phyloP scores from a whole-genome alignment of 2,329 filamentous ascomycete species.

The Fusarium verticillioides region DNA sequence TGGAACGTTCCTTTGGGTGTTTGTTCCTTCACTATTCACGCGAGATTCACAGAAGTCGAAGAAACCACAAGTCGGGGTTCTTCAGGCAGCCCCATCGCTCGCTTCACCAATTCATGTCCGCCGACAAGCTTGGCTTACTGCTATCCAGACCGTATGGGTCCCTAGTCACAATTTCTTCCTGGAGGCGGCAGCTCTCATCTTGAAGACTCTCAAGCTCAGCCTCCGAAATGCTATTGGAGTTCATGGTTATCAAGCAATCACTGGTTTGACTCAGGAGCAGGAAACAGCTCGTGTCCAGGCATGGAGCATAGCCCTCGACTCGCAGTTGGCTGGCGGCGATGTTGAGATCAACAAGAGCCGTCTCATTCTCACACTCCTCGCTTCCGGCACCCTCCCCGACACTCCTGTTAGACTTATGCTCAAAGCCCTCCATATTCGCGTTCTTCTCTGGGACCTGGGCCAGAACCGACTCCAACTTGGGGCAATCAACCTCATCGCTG shows the following conservation, averaged over 20 bases:
- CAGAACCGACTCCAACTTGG: slow-evolving; percentile 72
- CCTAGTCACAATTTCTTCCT: slow-evolving; percentile 87
- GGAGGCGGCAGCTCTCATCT: slow-evolving; percentile 81
- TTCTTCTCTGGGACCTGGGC: slow-evolving; percentile 83
- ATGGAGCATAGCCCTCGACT: slow-evolving; percentile 93
- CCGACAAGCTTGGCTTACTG: slow-evolving; percentile 90
- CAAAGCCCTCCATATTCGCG: slow-evolving; percentile 90
- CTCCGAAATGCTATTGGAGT: slow-evolving; percentile 81
- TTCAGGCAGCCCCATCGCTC: slow-evolving; percentile 73
- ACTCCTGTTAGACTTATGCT: slow-evolving; percentile 88
- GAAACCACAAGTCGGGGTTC: slow-evolving; percentile 56
- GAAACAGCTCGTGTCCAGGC: slow-evolving; percentile 89
- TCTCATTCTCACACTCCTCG: slow-evolving; percentile 85
- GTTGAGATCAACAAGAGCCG: slow-evolving; percentile 89
- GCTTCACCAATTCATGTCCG: slow-evolving; percentile 87
- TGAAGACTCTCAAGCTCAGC: slow-evolving; percentile 86
- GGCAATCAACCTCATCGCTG: slow-evolving; percentile 75
- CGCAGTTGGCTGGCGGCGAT: slow-evolving; percentile 91
- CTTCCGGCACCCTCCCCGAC: slow-evolving; percentile 85
- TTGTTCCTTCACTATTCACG: slow-evolving; percentile 65
- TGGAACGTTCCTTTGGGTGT: slow-evolving; percentile 64
- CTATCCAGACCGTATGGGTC: slow-evolving; percentile 92
- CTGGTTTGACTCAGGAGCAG: slow-evolving; percentile 83
- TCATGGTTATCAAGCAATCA: slow-evolving; percentile 80
- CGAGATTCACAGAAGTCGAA: slow-evolving; percentile 61